Conservation (phyloP, 2,329 filamentous ascomycete species). For the Ascochyta pisi region DNA sequence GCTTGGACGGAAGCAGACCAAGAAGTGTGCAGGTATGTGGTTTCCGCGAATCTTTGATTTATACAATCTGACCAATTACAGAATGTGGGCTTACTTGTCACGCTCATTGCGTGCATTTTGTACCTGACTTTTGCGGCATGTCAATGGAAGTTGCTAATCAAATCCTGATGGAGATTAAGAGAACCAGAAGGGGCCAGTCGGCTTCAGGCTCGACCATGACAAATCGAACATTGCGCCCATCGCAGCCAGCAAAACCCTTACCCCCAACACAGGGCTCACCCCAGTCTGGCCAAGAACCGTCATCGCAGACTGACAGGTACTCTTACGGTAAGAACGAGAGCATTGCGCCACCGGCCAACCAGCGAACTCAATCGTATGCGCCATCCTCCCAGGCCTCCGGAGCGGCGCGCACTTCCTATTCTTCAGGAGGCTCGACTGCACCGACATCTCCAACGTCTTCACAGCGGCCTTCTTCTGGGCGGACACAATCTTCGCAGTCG, state of each 20-base stretch:
- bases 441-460: slow-evolving; percentile 56
- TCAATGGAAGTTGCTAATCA: slow-evolving; percentile 97
- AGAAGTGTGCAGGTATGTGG: slow-evolving; percentile 81
- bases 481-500: slow-evolving; percentile 58
- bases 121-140: slow-evolving; percentile 99
- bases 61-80: slow-evolving; percentile 45
- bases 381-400: slow-evolving; percentile 52
- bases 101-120: slow-evolving; percentile 88
- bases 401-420: slow-evolving; percentile 57
- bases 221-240: slow-evolving; percentile 27
- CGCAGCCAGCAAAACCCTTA: slow-evolving; percentile 54
- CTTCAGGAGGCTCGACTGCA: slow-evolving; percentile 42
- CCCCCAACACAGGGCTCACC: slow-evolving; percentile 45
- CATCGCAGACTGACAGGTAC: slow-evolving; percentile 22
- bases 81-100: slow-evolving; percentile 95
- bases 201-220: slow-evolving; percentile 60
- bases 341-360: slow-evolving; percentile 45
- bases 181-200: slow-evolving; percentile 73
- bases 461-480: slow-evolving; percentile 54
- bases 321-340: slow-evolving; percentile 22
- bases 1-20: slow-evolving; percentile 91
- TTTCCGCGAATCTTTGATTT: neutral
- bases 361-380: slow-evolving; percentile 51
- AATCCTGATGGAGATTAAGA: slow-evolving; percentile 85
- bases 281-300: slow-evolving; percentile 50